Base-by-base conservation (phyloP, 2,329 filamentous ascomycete genomes). In the Alternaria sp. region DNA sequence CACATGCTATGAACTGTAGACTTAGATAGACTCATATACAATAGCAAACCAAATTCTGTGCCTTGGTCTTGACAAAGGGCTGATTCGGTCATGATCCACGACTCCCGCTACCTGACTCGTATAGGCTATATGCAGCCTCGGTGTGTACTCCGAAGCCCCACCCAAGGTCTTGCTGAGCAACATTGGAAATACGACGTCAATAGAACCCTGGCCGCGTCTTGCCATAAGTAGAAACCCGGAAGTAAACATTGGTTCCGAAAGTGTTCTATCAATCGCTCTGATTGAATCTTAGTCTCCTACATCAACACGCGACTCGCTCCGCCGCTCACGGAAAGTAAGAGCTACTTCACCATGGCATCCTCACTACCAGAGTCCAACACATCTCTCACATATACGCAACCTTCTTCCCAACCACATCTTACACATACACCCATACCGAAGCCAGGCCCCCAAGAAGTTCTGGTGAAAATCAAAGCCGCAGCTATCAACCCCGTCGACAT, bases 401-500 rank as follows among this genome's bases (percentile, higher is more conserved):
- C 73, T 8, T 68, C 62, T 12, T 66, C 72, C 1, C 59, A 53
- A 5, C 74, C 74, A 11, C 72, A 74, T 45, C 60, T 78, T 3
- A 66, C 60, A 9, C 62, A 75, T 23, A 51, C 58, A 6, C 61
- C 73, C 10, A 40, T 75, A 28, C 61, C 66, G 11, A 30, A 52
- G 3, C 68, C 62, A 3, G 60, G 40, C 3, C 61, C 73, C 2
- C 60, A 68, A 9, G 66, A 74, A 25, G 17, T 85, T 28, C 67
- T 83, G 28, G 68, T 85, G 59, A 79, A 77, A 53, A 71, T 82
- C n/a, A 77, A 80, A 57, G 81, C 83, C 58, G 81, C 79, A 5
- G 82, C 80, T 13, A 81, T 85, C 60, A 85, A 85, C 63, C 81
- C 82, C 5, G 82, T 82, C 30, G 80, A 81, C 57, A 57, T 75